phyloP scores from a whole-genome alignment of 495 filamentous ascomycete genomes.

The Penicillium ochrochloron region DNA sequence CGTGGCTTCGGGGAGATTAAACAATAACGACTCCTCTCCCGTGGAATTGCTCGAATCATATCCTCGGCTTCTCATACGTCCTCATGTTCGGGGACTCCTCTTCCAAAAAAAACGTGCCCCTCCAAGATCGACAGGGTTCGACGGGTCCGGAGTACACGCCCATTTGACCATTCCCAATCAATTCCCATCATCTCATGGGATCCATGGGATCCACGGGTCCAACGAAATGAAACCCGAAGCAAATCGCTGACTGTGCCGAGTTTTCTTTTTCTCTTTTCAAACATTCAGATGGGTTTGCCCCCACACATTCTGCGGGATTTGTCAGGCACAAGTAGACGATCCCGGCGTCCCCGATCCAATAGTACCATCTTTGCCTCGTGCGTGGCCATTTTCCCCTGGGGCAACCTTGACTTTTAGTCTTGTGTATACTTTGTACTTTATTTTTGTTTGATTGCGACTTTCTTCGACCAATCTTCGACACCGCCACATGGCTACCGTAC shows the following conservation, averaged over 20 bases:
- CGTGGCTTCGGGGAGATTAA: constrained; percentile 13
- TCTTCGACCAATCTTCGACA: not conserved
- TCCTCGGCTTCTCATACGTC: constrained; percentile 26
- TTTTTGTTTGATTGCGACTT: not conserved
- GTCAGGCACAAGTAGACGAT: constrained; percentile 23
- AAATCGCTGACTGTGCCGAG: constrained; percentile 24
- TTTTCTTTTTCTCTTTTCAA: not conserved
- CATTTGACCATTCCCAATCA: not conserved
- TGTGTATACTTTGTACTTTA: not conserved
- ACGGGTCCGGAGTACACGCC: constrained; percentile 29
- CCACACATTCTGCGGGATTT: constrained; percentile 22
- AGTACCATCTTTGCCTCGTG: not conserved
- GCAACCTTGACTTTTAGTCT: not conserved
- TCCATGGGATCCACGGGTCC: constrained; percentile 19
- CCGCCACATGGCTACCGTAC: constrained; percentile 15
- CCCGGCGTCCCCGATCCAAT: constrained; percentile 31
- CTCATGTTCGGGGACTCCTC: constrained; percentile 7
- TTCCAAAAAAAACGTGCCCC: not conserved
- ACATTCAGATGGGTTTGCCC: not conserved
- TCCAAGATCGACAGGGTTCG: constrained; percentile 37
- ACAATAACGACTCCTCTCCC: not conserved
- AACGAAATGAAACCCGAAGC: constrained; percentile 22
- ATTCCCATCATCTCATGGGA: too few relatives aligned
- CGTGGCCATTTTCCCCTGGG: not conserved
- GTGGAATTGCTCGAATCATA: constrained; percentile 23